Evolutionary conservation across 2,329 filamentous ascomycete genomes (phyloP).

Genomic region (Coniochaeta sp.): DNA sequence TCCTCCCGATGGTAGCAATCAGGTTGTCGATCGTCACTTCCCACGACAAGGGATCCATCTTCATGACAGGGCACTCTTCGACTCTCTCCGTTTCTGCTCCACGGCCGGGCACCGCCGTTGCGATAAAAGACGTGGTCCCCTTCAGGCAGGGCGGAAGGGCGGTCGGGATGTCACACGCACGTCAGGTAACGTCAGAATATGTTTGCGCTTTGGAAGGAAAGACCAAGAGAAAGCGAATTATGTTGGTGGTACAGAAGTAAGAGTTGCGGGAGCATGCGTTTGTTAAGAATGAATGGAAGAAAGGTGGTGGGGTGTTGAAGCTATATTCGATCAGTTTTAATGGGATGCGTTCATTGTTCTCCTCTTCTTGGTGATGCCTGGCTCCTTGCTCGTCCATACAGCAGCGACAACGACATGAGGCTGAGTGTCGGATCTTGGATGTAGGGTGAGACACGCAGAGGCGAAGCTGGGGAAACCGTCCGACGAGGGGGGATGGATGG

Average conservation of each 20-base stretch:
- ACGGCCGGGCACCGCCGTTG: background rate
- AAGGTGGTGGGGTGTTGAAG: background rate
- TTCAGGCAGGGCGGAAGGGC: background rate
- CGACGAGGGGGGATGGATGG: too few relatives aligned
- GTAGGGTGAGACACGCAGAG: slow-evolving; percentile 1
- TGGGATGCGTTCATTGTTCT: background rate
- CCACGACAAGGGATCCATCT: background rate
- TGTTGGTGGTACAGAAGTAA: background rate
- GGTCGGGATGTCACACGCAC: background rate
- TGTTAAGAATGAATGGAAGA: background rate
- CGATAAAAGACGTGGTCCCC: background rate
- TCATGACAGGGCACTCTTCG: too few relatives aligned
- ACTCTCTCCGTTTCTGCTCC: background rate
- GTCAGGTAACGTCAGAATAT: background rate
- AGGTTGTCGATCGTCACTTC: slow-evolving; percentile 12
- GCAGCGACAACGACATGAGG: background rate
- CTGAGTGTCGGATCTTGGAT: slow-evolving; percentile 1
- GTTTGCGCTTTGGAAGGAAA: background rate
- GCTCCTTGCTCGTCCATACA: too few relatives aligned
- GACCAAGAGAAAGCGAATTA: background rate
- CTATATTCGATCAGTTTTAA: background rate
- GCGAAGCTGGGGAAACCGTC: too few relatives aligned
- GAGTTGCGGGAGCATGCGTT: slow-evolving; percentile 1
- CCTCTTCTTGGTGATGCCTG: background rate
- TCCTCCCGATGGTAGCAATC: slow-evolving; percentile 14